phyloP scores from a whole-genome alignment of 768 basidiomycete genomes.

The Mrakia blollopis region DNA sequence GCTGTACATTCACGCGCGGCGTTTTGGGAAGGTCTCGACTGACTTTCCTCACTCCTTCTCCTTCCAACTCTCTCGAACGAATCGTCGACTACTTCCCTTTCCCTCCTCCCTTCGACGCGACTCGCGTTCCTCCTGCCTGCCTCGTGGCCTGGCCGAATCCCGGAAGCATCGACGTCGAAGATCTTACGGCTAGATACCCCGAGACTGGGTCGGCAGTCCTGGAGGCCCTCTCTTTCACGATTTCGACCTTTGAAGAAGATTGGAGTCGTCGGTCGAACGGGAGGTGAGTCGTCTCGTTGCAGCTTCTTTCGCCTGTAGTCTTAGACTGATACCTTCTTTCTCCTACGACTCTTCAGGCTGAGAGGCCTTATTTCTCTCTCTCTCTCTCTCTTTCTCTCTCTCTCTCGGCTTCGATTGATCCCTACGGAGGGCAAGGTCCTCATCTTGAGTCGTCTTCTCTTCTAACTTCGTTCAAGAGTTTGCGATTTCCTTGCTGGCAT shows the following conservation, averaged over 20 bases:
- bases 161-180: neutral
- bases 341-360: no score
- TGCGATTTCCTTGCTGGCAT: no score
- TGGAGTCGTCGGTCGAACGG: slow-evolving; percentile 61
- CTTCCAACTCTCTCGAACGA: neutral
- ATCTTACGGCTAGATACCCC: slow-evolving; percentile 38
- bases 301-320: neutral
- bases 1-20: neutral
- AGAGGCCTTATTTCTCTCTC: no score
- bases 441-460: slow-evolving; percentile 41
- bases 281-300: slow-evolving; percentile 47
- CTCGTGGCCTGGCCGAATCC: neutral
- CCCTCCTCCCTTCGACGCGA: neutral
- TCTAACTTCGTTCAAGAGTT: no score
- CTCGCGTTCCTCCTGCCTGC: neutral
- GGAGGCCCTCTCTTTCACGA: slow-evolving; percentile 56
- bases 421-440: slow-evolving; percentile 55
- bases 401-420: slow-evolving; percentile 56
- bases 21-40: slow-evolving; percentile 18
- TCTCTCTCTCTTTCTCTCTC: slow-evolving; percentile 51
- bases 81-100: neutral
- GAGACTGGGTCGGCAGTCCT: slow-evolving; percentile 57
- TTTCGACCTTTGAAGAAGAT: slow-evolving; percentile 58
- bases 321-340: neutral
- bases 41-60: no score